Conservation (phyloP, 1,284 basidiomycete genomes). For the Cryptococcus sp. region DNA sequence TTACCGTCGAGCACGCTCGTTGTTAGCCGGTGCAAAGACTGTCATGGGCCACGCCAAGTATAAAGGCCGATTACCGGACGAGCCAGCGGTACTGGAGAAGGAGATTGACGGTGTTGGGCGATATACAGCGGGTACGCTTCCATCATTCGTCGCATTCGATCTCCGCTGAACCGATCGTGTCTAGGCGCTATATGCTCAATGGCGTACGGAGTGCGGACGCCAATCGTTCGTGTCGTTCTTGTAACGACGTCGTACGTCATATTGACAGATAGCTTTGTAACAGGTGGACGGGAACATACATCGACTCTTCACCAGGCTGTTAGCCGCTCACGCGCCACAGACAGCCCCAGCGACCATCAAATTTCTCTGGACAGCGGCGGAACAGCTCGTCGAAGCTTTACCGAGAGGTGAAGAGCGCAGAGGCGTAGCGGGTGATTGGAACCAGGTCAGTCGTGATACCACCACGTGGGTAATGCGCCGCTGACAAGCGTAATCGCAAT, state of each 20-base stretch:
- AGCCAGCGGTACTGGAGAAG: slow-evolving; percentile 76
- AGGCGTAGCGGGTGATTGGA: slow-evolving; percentile 70
- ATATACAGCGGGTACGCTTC: slow-evolving; percentile 65
- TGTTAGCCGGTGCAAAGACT: slow-evolving; percentile 76
- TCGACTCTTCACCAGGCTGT: slow-evolving; percentile 73
- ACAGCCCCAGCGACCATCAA: slow-evolving; percentile 76
- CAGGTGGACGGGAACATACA: slow-evolving; percentile 92
- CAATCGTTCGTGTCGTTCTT: slow-evolving; percentile 68
- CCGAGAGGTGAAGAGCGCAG: slow-evolving; percentile 39
- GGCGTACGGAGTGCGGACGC: slow-evolving; percentile 78
- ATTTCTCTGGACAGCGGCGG: slow-evolving; percentile 77
- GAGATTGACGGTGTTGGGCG: slow-evolving; percentile 86
- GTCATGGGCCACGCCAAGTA: slow-evolving; percentile 64
- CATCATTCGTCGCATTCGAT: neutral
- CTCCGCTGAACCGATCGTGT: slow-evolving; percentile 34
- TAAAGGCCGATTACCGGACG: slow-evolving; percentile 66
- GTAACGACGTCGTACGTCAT: neutral
- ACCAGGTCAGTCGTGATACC: slow-evolving; percentile 61
- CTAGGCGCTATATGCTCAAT: slow-evolving; percentile 85
- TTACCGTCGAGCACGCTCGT: slow-evolving; percentile 80
- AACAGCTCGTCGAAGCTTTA: slow-evolving; percentile 63
- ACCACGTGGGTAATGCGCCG: too few relatives aligned
- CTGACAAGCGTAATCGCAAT: too few relatives aligned
- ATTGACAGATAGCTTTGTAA: neutral
- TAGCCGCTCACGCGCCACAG: slow-evolving; percentile 78